phyloP scores from a whole-genome alignment of 257 asterid genomes.

The Plantago major region DNA sequence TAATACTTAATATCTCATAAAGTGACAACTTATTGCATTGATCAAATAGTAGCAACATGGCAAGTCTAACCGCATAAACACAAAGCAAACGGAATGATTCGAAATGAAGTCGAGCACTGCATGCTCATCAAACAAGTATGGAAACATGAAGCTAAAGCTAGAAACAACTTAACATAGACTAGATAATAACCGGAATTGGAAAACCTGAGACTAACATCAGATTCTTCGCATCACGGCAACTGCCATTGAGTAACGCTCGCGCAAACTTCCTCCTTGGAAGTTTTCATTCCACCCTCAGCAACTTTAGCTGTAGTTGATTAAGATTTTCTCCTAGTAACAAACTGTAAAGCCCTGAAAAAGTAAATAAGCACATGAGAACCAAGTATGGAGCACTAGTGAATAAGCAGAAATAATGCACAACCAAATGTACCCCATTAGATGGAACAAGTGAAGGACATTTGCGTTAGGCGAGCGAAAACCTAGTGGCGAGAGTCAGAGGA shows the following conservation, averaged over 20 bases:
- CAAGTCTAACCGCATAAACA: conserved; percentile 27
- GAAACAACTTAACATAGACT: conserved; percentile 30
- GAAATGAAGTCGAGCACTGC: conserved; percentile 33
- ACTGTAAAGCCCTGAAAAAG: conserved; percentile 25
- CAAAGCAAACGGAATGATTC: conserved; percentile 23
- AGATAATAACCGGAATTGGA: conserved; percentile 36
- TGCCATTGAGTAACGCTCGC: conserved; percentile 41
- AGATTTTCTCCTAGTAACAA: conserved; percentile 6
- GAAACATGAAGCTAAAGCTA: conserved; percentile 21
- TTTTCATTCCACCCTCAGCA: conserved; percentile 15
- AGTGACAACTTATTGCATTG: conserved; percentile 12
- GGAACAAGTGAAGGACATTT: conserved; percentile 19
- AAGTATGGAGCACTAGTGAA: conserved; percentile 8
- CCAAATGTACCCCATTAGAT: conserved; percentile 23
- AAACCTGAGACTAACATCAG: conserved; percentile 55
- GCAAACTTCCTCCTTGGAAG: conserved; percentile 27
- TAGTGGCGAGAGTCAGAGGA: conserved; percentile 96
- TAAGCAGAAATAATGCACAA: not conserved
- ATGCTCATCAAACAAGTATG: conserved; percentile 38
- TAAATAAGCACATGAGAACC: conserved; percentile 11
- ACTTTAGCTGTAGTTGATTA: conserved; percentile 9
- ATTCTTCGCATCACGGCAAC: conserved; percentile 34
- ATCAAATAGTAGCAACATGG: conserved; percentile 22
- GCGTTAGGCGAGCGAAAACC: conserved; percentile 27
- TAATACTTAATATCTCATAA: not conserved